Evolutionary conservation across 257 asterid species (phyloP).

Genomic region (Solanum neorickii): DNA sequence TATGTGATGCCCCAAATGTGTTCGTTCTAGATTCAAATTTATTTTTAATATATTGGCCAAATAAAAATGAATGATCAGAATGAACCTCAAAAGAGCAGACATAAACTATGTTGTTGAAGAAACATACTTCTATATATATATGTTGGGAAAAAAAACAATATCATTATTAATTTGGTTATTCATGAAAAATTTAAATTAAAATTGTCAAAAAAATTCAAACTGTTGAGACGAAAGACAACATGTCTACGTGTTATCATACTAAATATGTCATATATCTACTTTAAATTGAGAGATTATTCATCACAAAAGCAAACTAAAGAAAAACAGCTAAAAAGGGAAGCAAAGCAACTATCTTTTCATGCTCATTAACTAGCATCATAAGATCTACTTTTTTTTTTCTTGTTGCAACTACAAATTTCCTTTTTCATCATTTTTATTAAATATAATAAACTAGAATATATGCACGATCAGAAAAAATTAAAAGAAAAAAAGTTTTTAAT

Average conservation of each 20-base stretch:
- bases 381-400: not conserved
- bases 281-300: no score
- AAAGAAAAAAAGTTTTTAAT: not conserved
- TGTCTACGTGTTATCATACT: not conserved
- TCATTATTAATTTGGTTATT: not conserved
- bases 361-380: not conserved
- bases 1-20: not conserved
- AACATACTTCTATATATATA: not conserved
- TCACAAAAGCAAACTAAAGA: not conserved
- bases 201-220: fast-evolving
- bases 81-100: not conserved
- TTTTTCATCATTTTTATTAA: not conserved
- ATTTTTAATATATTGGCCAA: no score
- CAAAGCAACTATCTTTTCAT: not conserved
- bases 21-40: not conserved
- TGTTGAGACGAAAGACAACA: not conserved
- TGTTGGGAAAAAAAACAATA: not conserved
- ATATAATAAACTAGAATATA: not conserved
- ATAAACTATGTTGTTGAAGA: not conserved
- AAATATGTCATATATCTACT: not conserved
- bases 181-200: not conserved
- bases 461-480: no score
- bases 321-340: not conserved
- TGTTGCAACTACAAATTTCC: not conserved
- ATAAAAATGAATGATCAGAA: no score